These are phyloP conservation scores for Arthrobotrys sinensis DNA, from an alignment of 2,329 filamentous ascomycete genomes.

Conservation along the genomic window DNA sequence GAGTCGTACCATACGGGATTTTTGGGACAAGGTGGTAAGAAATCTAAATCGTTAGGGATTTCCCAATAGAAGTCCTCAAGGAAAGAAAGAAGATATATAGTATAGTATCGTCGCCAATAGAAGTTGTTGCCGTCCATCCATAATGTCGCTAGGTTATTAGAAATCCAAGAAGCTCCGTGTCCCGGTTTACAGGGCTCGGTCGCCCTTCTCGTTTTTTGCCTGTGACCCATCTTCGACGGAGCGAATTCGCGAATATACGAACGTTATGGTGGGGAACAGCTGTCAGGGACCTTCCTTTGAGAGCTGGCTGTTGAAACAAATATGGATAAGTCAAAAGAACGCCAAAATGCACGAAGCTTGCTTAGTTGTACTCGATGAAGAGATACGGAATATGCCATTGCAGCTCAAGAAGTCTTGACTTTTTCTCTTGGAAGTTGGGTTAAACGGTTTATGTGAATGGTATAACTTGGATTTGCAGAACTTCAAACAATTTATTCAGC, in stretches of 20 bases:
- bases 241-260: constrained; percentile 14
- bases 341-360: not conserved
- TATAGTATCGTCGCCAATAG: constrained; percentile 45
- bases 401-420: too few relatives aligned
- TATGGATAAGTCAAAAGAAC: not conserved
- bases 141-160: constrained; percentile 11
- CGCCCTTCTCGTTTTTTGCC: not conserved
- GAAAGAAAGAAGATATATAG: not conserved
- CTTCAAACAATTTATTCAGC: constrained; percentile 3
- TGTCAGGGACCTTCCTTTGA: constrained; percentile 19
- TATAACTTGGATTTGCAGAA: not conserved
- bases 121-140: constrained; percentile 53
- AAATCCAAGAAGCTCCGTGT: constrained; percentile 10
- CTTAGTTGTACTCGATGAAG: too few relatives aligned
- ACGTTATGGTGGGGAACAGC: not conserved
- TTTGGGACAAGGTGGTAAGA: constrained; percentile 34
- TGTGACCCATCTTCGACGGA: not conserved
- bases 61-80: not conserved
- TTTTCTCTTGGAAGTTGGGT: not conserved
- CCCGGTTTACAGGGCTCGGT: not conserved
- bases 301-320: constrained; percentile 4
- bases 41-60: not conserved
- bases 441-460: too few relatives aligned
- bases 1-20: not conserved
- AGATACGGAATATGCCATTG: not conserved